A percentile compares a stretch with the other conserved stretches of the same genome.
Conservation (phyloP, 164 flowering plant genomes). For the Pachysandra terminalis region DNA sequence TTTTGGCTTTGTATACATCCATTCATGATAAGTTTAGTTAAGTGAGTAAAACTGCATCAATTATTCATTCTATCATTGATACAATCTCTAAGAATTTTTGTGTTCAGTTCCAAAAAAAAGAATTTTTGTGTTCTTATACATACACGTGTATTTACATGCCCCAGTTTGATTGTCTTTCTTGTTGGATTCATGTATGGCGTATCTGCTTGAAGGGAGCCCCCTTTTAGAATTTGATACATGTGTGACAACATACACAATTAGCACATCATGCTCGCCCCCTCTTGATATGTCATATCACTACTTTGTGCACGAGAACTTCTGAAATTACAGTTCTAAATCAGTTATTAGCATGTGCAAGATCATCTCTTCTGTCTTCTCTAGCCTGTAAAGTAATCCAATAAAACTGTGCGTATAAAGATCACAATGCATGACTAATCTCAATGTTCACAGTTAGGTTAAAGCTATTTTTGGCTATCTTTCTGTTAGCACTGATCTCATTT, state of each 20-base stretch:
- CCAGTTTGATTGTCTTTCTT: not conserved
- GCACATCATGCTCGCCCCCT: too few relatives aligned
- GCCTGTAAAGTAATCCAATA: not conserved
- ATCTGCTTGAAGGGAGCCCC: not conserved
- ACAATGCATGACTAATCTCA: not conserved
- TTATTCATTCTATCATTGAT: not conserved
- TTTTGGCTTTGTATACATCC: not conserved
- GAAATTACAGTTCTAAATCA: not conserved
- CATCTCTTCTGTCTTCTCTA: not conserved
- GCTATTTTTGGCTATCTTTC: not conserved
- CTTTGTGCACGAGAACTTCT: not conserved
- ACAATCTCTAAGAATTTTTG: too few relatives aligned
- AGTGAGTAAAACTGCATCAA: not conserved
- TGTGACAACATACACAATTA: not conserved
- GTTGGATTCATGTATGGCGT: not conserved
- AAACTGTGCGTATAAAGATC: not conserved
- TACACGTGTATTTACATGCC: too few relatives aligned
- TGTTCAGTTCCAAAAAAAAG: too few relatives aligned
- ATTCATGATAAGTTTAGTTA: not conserved
- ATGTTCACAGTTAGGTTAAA: not conserved
- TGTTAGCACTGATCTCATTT: not conserved
- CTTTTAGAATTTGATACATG: not conserved
- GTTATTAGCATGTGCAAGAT: not conserved
- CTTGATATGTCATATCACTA: too few relatives aligned
- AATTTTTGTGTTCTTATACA: too few relatives aligned